These are phyloP conservation scores for Fusarium albosuccineum DNA, from an alignment of 2,329 filamentous ascomycete species.

Conservation along the genomic window DNA sequence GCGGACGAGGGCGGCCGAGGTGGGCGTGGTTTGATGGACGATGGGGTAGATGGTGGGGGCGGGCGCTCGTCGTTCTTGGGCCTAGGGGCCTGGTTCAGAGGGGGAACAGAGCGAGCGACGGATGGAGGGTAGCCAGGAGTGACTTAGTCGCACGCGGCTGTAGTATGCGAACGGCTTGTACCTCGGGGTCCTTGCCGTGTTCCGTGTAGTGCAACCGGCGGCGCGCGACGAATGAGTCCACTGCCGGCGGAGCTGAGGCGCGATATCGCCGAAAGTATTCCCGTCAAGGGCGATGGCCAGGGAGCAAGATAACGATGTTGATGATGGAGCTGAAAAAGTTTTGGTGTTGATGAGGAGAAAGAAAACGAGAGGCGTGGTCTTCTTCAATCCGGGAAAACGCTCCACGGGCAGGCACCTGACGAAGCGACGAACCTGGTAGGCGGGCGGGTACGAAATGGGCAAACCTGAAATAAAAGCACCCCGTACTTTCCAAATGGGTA, in stretches of 20 bases:
- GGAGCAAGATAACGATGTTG: not conserved
- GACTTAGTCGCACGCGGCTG: constrained; percentile 21
- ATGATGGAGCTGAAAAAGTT: constrained; percentile 7
- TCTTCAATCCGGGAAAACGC: constrained; percentile 19
- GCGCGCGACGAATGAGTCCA: constrained; percentile 22
- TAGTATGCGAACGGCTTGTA: constrained; percentile 30
- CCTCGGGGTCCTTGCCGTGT: constrained; percentile 29
- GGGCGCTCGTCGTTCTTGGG: constrained; percentile 16
- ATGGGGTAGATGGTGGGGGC: constrained; percentile 36
- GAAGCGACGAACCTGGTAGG: constrained; percentile 24
- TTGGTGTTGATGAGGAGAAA: constrained; percentile 14
- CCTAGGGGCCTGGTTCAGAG: constrained; percentile 4
- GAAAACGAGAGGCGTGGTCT: constrained; percentile 11
- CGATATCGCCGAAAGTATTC: constrained; percentile 7
- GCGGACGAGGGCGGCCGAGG: constrained; percentile 41
- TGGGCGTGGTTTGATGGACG: constrained; percentile 38
- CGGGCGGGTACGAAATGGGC: constrained; percentile 12
- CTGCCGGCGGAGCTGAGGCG: constrained; percentile 14
- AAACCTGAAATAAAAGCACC: constrained; percentile 19
- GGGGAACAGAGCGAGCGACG: constrained; percentile 24
- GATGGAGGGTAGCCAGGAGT: constrained; percentile 28
- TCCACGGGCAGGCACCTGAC: constrained; percentile 26
- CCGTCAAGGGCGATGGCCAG: constrained; percentile 17
- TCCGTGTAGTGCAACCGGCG: constrained; percentile 33
- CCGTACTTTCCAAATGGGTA: constrained; percentile 29